Conservation (phyloP, 441 rosid genomes). For the Kokia cookei region DNA sequence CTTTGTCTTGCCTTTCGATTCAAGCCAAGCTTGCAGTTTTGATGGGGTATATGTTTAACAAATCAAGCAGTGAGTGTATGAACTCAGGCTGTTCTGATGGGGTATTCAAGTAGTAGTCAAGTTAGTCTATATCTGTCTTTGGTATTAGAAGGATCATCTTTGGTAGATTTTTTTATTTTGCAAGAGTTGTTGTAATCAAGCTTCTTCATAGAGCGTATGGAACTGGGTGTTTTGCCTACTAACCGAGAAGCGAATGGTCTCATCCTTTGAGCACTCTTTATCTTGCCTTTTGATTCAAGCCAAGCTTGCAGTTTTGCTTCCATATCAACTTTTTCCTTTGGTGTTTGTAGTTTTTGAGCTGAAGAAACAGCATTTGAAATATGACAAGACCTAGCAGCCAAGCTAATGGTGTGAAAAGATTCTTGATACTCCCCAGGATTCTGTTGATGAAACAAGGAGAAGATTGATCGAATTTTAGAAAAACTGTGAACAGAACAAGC, state of each 20-base stretch:
- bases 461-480: not conserved
- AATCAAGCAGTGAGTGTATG: not conserved
- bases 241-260: slow-evolving; percentile 42
- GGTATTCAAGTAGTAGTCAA: not conserved
- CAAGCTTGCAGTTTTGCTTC: slow-evolving; percentile 65
- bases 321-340: slow-evolving; percentile 64
- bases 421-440: slow-evolving; percentile 95
- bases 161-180: slow-evolving; percentile 31
- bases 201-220: slow-evolving; percentile 43
- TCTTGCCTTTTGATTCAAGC: slow-evolving; percentile 91
- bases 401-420: slow-evolving; percentile 79
- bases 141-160: slow-evolving; percentile 14
- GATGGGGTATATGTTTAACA: slow-evolving; percentile 17
- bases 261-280: slow-evolving; percentile 43
- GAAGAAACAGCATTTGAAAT: slow-evolving; percentile 51
- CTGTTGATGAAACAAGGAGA: slow-evolving; percentile 21
- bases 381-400: slow-evolving; percentile 91
- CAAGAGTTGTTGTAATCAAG: slow-evolving; percentile 26
- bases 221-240: slow-evolving; percentile 22
- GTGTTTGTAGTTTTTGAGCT: slow-evolving; percentile 51
- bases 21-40: slow-evolving; percentile 79
- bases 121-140: slow-evolving; percentile 38
- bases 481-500: not conserved
- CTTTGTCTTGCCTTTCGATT: slow-evolving; percentile 83
- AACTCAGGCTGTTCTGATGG: not conserved